Conservation (phyloP, 306 rosid species). For the Casuarina glauca region DNA sequence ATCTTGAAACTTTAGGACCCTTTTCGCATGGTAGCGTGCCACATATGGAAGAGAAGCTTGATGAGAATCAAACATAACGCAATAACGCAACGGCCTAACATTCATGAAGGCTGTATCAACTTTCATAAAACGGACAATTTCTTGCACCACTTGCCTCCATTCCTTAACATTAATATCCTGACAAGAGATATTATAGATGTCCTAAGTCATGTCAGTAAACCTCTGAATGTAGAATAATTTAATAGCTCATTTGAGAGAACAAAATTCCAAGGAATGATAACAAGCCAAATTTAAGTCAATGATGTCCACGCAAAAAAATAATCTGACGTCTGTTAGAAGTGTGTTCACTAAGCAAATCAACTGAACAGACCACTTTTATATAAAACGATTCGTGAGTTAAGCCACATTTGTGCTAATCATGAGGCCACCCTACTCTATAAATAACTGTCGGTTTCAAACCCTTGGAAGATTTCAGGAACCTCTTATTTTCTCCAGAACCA, state of each 20-base stretch:
- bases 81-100: constrained; percentile 82
- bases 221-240: constrained; percentile 1
- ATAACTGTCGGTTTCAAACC: background rate
- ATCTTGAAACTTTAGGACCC: constrained; percentile 81
- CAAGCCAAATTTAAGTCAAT: background rate
- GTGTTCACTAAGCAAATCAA: constrained; percentile 3
- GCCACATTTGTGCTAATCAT: background rate
- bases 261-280: background rate
- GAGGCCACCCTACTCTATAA: background rate
- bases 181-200: constrained; percentile 35
- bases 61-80: constrained; percentile 64
- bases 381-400: background rate
- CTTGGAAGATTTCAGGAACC: background rate
- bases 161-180: constrained; percentile 91
- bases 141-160: constrained; percentile 97
- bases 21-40: constrained; percentile 95
- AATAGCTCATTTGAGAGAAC: background rate
- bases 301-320: background rate
- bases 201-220: constrained; percentile 31
- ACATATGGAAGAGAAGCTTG: constrained; percentile 75
- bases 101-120: constrained; percentile 63
- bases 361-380: constrained; percentile 6
- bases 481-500: background rate
- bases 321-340: background rate
- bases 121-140: constrained; percentile 79